Base-by-base conservation (phyloP, 345 rosid species). In the Camelina sativa region DNA sequence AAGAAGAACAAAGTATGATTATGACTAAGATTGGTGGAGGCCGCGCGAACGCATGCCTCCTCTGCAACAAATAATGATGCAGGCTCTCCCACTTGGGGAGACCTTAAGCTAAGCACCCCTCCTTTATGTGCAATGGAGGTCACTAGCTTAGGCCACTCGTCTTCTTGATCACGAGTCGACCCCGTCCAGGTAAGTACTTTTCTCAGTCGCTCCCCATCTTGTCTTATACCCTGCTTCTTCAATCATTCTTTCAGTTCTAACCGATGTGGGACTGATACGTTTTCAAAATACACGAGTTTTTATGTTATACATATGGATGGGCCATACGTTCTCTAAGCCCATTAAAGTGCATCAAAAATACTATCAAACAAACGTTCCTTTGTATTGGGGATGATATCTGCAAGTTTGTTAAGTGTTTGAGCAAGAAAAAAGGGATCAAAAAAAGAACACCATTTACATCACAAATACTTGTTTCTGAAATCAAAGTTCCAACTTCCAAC, bases 401-500 rank as follows among this genome's bases (percentile, higher is more conserved):
- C 5, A 28, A 28, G 30, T 28, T 28, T 25, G 30, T 25, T 25
- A 25, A 25, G 30, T 25, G 30, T 25, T 28, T 28, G 30, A 28
- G 37, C 37, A 34, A 34, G 37, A 7, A 34, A 34, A 34, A 34
- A 25, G 28, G 37, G 8, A 34, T 2, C 28, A 34, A 34, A 1
- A 65, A 40, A 32, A 58, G 28, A 30, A 20, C 12, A 43, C 37
- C 16, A 64, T 65, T 65, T 65, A 65, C 70, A 65, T 20, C 71
- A 20, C 70, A 54, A 54, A 55, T 7, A 9, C 28, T 56, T 68
- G 15, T 64, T 44, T 44, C 11, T 2, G 37, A 44, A 23, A 43
- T 32, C 46, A 64, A 63, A 30, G 23, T 37, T 73, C 48, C 22
- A 20, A 20, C 22, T 20, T 20, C 22, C 22, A 19, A 23, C 11